Evolutionary conservation across 1,139 yeast genomes (phyloP), one percentile per base, ranked within the genome.

Genomic region (Kodamaea ohmeri): DNA sequence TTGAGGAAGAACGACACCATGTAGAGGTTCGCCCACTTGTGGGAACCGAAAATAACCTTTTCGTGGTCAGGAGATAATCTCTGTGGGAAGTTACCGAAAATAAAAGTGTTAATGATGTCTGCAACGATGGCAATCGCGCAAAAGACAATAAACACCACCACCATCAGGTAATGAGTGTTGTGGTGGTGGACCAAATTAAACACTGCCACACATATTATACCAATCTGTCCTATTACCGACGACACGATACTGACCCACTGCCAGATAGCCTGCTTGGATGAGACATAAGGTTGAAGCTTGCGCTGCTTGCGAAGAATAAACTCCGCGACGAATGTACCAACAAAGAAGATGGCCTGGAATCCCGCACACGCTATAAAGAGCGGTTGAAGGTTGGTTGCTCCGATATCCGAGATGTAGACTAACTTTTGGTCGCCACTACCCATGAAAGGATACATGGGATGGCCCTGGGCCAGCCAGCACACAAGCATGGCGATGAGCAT

Each of bases 401-500:
- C 62, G n/a, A 58, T 46, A 31, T 58, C 61, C 38, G 95, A 84
- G 36, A 90, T 77, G 60, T 83, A 89, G 2, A 38, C 41, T 8
- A 38, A 14, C 9, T 17, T 20, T 21, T 38, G 37, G 30, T 89
- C 84, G 38, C 61, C 59, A 45, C 75, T 78, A 17, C 63, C 58
- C 71, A 82, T 75, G 56, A 80, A 83, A 37, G 66, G 51, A 53
- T 86, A 84, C 8, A 74, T 67, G 0, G 95, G 95, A 39, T 74
- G 73, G 4, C 96, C 97, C 58, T 86, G 89, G 4, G 70, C 75
- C 2, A 83, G 76, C 97, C 97, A 79, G 67, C 49, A 45, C 2
- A 70, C 58, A 45, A 85, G 60, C 73, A 85, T 64, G 11, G 90
- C 83, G 7, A 81, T 77, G 12, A 85, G 73, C 90, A 83, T 83